Evolutionary conservation across 768 basidiomycete genomes (phyloP), one percentile per base, ranked within the genome.

Genomic region (Agaricus blazei): DNA sequence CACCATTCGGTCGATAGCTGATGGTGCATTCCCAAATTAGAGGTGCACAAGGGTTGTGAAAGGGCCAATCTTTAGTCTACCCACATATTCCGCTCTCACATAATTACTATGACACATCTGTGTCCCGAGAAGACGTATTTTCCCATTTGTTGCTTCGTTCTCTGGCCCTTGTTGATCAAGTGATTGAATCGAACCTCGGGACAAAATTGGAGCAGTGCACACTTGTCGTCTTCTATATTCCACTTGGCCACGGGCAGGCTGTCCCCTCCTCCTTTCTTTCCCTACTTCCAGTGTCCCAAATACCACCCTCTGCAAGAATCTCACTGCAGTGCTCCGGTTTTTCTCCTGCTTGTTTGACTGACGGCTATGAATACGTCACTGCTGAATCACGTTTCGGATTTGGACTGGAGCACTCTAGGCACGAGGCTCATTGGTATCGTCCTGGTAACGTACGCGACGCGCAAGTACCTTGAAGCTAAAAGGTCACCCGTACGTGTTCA

Each of bases 391-490:
- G 3, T 48, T 36, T 40, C 42, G n/a, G 47, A 43, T 29, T 8
- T 48, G 4, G 38, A 55, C 14, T 36, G 47, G 38, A 34, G 11
- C 19, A 19, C 9, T 6, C 27, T 55, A 12, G 28, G n/a, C 6
- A 29, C 28, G 1, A 23, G 29, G n/a, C 24, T 55, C 24, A 14
- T 29, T 28, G 29, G 48, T 26, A 15, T 56, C 23, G 26, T 56
- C 41, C 14, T 50, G 14, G 31, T 56, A 24, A 49, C 48, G 1
- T 44, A 44, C 36, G 54, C 23, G 4, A 34, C 40, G 3, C 27
- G 26, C 12, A 56, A 50, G 31, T 56, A 56, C 24, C 11, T 56
- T 27, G 42, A 56, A 26, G 54, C 54, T n/a, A 49, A 42, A 14
- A 42, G 54, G 8, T 56, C 48, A 41, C 48, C 48, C 3, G 48